Evolutionary conservation across 495 filamentous ascomycete species (phyloP).

Genomic region (Aeminium ludgeri): DNA sequence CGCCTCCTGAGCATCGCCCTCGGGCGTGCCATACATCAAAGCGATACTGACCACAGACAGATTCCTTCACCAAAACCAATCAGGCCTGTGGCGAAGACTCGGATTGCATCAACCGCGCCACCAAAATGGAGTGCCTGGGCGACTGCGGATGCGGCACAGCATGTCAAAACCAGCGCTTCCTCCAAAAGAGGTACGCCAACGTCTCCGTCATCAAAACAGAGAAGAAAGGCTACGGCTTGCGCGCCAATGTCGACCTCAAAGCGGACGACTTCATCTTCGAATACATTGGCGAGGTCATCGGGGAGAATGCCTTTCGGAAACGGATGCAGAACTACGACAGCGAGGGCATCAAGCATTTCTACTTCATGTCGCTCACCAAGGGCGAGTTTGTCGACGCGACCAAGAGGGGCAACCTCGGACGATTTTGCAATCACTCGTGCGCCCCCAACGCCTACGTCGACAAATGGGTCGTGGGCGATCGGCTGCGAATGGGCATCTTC

Average conservation of each 20-base stretch:
- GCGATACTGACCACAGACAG: constrained; percentile 28
- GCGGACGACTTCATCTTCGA: constrained; percentile 88
- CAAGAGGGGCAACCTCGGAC: constrained; percentile 85
- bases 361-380: constrained; percentile 98
- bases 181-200: constrained; percentile 70
- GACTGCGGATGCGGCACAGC: constrained; percentile 71
- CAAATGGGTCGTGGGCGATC: constrained; percentile 98
- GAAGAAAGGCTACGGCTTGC: constrained; percentile 88
- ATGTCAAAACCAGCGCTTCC: constrained; percentile 93
- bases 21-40: background rate
- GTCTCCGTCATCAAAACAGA: constrained; percentile 94
- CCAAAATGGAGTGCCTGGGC: constrained; percentile 87
- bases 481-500: constrained; percentile 98
- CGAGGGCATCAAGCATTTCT: constrained; percentile 96
- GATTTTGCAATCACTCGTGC: constrained; percentile 98
- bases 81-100: constrained; percentile 88
- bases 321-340: constrained; percentile 85
- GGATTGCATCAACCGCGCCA: constrained; percentile 96
- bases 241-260: constrained; percentile 58
- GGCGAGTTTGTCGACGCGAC: constrained; percentile 96
- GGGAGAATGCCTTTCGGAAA: constrained; percentile 68
- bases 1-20: background rate
- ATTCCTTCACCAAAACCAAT: constrained; percentile 43
- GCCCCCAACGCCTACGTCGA: constrained; percentile 98
- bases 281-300: constrained; percentile 97